These are phyloP conservation scores for Musa acuminata DNA, from an alignment of 176 grass and related monocot species.

Conservation along the genomic window DNA sequence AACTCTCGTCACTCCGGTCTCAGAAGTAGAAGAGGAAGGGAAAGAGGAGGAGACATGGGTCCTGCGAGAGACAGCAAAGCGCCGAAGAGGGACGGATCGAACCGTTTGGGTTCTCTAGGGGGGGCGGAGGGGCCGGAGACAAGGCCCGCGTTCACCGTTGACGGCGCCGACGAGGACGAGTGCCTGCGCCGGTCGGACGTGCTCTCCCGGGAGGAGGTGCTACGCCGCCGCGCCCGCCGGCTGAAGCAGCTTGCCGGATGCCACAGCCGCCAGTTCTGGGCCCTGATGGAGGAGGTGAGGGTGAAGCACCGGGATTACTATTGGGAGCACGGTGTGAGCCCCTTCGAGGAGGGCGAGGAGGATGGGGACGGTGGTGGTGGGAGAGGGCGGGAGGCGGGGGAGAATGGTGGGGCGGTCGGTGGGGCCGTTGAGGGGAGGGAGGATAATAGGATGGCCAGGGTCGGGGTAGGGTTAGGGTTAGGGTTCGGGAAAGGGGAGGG, in stretches of 20 bases:
- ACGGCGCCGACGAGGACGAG: conserved; percentile 22
- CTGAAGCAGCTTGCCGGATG: conserved; percentile 9
- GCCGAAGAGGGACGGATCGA: neutral
- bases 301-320: conserved; percentile 41
- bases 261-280: conserved; percentile 32
- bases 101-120: too few relatives aligned
- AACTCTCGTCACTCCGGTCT: too few relatives aligned
- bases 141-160: neutral
- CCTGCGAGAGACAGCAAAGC: neutral
- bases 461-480: neutral
- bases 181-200: neutral
- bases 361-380: neutral
- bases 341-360: conserved; percentile 15
- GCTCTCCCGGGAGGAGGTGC: conserved; percentile 30
- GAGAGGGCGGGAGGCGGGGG: conserved; percentile 18
- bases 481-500: neutral
- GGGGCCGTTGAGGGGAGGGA: neutral
- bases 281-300: conserved; percentile 29
- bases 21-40: neutral
- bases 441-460: neutral
- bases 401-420: neutral
- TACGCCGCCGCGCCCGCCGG: conserved; percentile 26
- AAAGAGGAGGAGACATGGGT: neutral
- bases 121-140: neutral
- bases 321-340: conserved; percentile 40